These are phyloP conservation scores for Penicillium expansum DNA, from an alignment of 2,329 filamentous ascomycete genomes.

Conservation along the genomic window DNA sequence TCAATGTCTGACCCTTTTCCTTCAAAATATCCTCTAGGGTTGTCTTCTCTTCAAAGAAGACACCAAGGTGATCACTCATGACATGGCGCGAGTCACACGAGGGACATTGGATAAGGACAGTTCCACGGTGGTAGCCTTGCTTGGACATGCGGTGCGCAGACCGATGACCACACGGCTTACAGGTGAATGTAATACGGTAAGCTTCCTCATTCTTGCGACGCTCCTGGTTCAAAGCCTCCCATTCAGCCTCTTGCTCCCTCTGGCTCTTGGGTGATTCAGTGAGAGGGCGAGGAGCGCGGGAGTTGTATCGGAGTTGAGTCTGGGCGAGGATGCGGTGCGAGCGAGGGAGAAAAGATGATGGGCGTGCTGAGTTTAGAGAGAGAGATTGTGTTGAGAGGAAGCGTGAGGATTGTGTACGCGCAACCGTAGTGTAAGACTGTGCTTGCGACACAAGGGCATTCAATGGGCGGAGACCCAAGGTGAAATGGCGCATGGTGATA, in stretches of 20 bases:
- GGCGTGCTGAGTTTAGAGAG: conserved; percentile 7
- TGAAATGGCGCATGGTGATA: conserved; percentile 19
- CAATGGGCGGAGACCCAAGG: conserved; percentile 25
- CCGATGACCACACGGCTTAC: conserved; percentile 75
- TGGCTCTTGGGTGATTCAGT: conserved; percentile 31
- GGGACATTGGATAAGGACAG: conserved; percentile 84
- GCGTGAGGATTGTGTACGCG: conserved; percentile 18
- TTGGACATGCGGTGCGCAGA: conserved; percentile 87
- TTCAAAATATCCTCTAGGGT: conserved; percentile 46
- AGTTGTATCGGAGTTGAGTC: conserved; percentile 30
- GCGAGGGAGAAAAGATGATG: not conserved
- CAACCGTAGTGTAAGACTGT: conserved; percentile 16
- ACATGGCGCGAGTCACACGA: conserved; percentile 82
- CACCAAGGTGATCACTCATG: conserved; percentile 82
- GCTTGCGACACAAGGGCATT: conserved; percentile 12
- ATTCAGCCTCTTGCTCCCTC: conserved; percentile 31
- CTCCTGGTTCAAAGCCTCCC: conserved; percentile 36
- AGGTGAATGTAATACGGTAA: conserved; percentile 90
- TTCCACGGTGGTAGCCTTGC: conserved; percentile 90
- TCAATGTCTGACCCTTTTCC: conserved; percentile 63
- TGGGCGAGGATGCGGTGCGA: conserved; percentile 5
- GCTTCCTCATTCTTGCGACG: conserved; percentile 56
- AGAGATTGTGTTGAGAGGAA: conserved; percentile 19
- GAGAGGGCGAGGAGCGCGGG: conserved; percentile 32
- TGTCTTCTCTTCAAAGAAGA: conserved; percentile 46